Percentiles rank a stretch among this genome's conserved stretches.
These are phyloP conservation scores for Auricularia sp. DNA, from an alignment of 768 basidiomycete species.

Conservation along the genomic window DNA sequence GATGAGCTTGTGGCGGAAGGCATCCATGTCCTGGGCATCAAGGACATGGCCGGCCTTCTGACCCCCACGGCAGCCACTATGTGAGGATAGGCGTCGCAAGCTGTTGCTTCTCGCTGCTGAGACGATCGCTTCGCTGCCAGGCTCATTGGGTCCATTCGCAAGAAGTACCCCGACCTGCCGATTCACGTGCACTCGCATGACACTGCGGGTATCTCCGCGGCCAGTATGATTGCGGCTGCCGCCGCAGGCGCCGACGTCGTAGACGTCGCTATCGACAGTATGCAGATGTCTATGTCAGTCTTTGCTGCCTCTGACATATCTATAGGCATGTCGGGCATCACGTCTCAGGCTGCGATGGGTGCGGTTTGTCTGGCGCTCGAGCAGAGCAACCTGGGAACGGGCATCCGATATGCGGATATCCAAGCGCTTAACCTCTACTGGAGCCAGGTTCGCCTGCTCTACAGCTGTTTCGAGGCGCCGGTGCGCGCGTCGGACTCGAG, in stretches of 20 bases:
- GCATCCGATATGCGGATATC: slow-evolving; percentile 94
- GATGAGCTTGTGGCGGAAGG: slow-evolving; percentile 89
- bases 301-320: slow-evolving; percentile 11
- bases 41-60: slow-evolving; percentile 97
- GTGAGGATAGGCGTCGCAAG: slow-evolving; percentile 34
- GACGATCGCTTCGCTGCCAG: slow-evolving; percentile 28
- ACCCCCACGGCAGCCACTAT: slow-evolving; percentile 90
- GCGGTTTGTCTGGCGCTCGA: slow-evolving; percentile 91
- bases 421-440: slow-evolving; percentile 97
- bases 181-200: slow-evolving; percentile 99
- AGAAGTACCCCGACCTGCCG: slow-evolving; percentile 93
- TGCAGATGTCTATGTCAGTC: slow-evolving; percentile 19
- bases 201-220: slow-evolving; percentile 94
- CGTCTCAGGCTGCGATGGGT: slow-evolving; percentile 98
- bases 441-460: slow-evolving; percentile 93
- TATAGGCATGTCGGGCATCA: slow-evolving; percentile 93
- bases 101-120: slow-evolving; percentile 3
- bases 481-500: slow-evolving; percentile 95
- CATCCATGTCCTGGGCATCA: slow-evolving; percentile 93
- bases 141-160: slow-evolving; percentile 87
- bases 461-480: slow-evolving; percentile 96
- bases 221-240: slow-evolving; percentile 94
- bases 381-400: slow-evolving; percentile 87
- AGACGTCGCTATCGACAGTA: slow-evolving; percentile 97
- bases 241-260: slow-evolving; percentile 97